Base-by-base conservation (phyloP, 176 grass and related monocot species). In the Cenchrus fungigraminus region DNA sequence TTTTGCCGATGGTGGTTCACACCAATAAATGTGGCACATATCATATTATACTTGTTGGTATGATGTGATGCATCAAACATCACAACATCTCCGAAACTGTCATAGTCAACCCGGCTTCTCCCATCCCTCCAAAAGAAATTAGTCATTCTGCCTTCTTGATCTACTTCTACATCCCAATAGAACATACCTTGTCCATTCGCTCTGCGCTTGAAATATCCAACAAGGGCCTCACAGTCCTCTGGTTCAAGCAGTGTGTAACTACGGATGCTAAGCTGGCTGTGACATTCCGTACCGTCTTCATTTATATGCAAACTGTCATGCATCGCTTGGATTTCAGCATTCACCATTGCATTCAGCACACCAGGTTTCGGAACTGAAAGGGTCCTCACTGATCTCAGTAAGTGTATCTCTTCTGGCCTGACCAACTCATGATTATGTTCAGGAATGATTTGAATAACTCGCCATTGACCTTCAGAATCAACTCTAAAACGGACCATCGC, bases 391-490 rank as follows among this genome's bases (percentile, higher is more conserved):
- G 94, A 93, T 83, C 94, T 86, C 82, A 93, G 86, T 68, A 93
- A 77, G 86, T 97, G 94, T 86, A 90, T 82, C 62, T 93, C 89
- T 71, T 91, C 94, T 8, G 91, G 91, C 1, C 62, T 75, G 76
- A 84, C 94, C 56, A 97, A 76, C 63, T 93, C 94, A 74, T 97
- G 94, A 79, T 91, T 97, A 85, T 97, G 94, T 73, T 93, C 94
- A 16, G 87, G 83, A 82, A 91, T 76, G 77, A 93, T 91, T 77
- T 92, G 88, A 83, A 92, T 97, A 67, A 97, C 82, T 81, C 90
- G 83, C 94, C 94, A 97, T 12, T 86, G 84, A 57, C 91, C 91
- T 53, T 93, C 89, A 58, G 86, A 79, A 87, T 95, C 88, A 83
- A 93, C 91, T 60, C 87, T 91, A 78, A 90, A 97, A 72, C 91